Conservation (phyloP, 805 yeast genomes). For the Candida gorgasii region DNA sequence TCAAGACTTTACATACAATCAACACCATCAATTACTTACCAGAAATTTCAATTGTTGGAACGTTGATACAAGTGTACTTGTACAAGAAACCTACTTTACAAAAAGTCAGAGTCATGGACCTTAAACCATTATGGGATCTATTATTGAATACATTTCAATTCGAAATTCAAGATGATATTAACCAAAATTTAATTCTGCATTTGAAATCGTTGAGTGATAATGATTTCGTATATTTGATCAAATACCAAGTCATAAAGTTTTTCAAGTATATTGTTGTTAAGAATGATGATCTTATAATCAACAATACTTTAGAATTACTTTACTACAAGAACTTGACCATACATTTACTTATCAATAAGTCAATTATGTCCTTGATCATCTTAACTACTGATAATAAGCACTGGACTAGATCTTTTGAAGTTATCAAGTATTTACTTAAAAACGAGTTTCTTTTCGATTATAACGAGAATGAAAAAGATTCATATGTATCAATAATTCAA, state of each 20-base stretch:
- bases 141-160: slow-evolving; percentile 21
- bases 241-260: slow-evolving; percentile 22
- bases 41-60: slow-evolving; percentile 54
- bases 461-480: slow-evolving; percentile 32
- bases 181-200: slow-evolving; percentile 21
- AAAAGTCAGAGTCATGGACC: slow-evolving; percentile 18
- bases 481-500: slow-evolving; percentile 28
- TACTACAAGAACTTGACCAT: slow-evolving; percentile 59
- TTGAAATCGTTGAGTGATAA: slow-evolving; percentile 20
- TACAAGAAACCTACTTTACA: slow-evolving; percentile 20
- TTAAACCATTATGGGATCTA: slow-evolving; percentile 32
- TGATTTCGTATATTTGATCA: slow-evolving; percentile 19
- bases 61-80: slow-evolving; percentile 31
- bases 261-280: slow-evolving; percentile 26
- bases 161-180: slow-evolving; percentile 24
- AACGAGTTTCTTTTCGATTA: slow-evolving; percentile 46
- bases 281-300: slow-evolving; percentile 29
- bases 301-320: slow-evolving; percentile 54
- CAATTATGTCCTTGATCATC: slow-evolving; percentile 43
- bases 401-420: slow-evolving; percentile 28
- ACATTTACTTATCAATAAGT: slow-evolving; percentile 53
- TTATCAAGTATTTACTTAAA: slow-evolving; percentile 40
- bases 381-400: slow-evolving; percentile 11
- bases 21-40: slow-evolving; percentile 52
- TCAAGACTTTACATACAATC: slow-evolving; percentile 52